Evolutionary conservation across 805 yeast genomes (phyloP).

Genomic region (Lipomyces anomalus): DNA sequence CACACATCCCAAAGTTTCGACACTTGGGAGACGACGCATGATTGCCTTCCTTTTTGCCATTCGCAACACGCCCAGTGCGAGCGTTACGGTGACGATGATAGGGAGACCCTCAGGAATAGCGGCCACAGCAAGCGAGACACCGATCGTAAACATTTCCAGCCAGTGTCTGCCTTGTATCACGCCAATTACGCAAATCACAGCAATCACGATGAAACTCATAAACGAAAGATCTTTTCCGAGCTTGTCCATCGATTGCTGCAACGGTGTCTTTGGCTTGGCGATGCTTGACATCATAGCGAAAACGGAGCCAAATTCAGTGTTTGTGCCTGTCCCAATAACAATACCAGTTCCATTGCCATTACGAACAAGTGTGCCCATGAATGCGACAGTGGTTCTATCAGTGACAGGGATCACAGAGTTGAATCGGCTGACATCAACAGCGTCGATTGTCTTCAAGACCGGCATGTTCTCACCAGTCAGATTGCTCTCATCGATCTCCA

Average conservation of each 20-base stretch:
- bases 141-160: constrained; percentile 97
- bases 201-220: constrained; percentile 81
- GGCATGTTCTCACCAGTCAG: constrained; percentile 94
- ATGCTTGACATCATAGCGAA: constrained; percentile 92
- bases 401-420: constrained; percentile 45
- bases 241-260: constrained; percentile 92
- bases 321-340: constrained; percentile 82
- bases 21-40: constrained; percentile 89
- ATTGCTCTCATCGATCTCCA: constrained; percentile 86
- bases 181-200: constrained; percentile 86
- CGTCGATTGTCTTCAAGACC: constrained; percentile 56
- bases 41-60: constrained; percentile 95
- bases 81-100: constrained; percentile 93
- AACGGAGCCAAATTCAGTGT: constrained; percentile 91
- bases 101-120: constrained; percentile 99
- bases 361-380: constrained; percentile 95
- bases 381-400: constrained; percentile 74
- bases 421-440: constrained; percentile 33
- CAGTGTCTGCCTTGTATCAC: constrained; percentile 86
- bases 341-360: constrained; percentile 94
- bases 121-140: constrained; percentile 96
- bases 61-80: constrained; percentile 91
- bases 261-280: constrained; percentile 96
- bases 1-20: constrained; percentile 90
- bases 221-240: constrained; percentile 85